A percentile compares a stretch with the other conserved stretches of the same genome.
Evolutionary conservation across 192 early-diverging fungal species (phyloP).

Genomic region (Obelidium mucronatum): DNA sequence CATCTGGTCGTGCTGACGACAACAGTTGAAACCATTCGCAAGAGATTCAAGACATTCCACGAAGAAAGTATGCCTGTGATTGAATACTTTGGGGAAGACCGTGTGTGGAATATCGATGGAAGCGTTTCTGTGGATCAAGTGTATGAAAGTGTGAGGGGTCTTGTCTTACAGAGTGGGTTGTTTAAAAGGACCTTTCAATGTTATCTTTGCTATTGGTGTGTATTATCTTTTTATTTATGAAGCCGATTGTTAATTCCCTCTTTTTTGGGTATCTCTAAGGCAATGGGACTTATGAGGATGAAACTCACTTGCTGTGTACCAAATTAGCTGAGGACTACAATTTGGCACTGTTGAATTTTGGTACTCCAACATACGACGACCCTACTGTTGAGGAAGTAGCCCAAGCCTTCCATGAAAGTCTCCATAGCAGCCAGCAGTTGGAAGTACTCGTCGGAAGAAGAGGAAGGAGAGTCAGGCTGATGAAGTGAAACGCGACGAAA

Average conservation of each 20-base stretch:
- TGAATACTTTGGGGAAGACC: conserved; percentile 46
- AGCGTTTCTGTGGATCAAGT: conserved; percentile 15
- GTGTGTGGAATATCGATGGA: conserved; percentile 34
- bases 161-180: neutral
- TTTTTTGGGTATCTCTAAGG: neutral
- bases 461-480: no score
- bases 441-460: neutral
- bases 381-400: neutral
- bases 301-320: conserved; percentile 11
- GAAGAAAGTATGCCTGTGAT: conserved; percentile 57
- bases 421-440: neutral
- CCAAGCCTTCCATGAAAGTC: neutral
- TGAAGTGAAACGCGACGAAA: no score
- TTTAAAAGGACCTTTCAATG: neutral
- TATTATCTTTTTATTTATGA: conserved; percentile 4
- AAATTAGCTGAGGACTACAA: conserved; percentile 11
- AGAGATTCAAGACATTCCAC: conserved; percentile 62
- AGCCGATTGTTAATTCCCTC: no score
- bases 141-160: neutral
- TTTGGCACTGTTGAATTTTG: conserved; percentile 4
- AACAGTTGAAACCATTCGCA: conserved; percentile 62
- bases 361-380: no score
- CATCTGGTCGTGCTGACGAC: conserved; percentile 60
- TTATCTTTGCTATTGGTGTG: conserved; percentile 17
- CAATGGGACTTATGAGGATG: neutral